Evolutionary conservation across 2,329 filamentous ascomycete genomes (phyloP), one percentile per base, ranked within the genome.

Genomic region (Fusarium pseudonygamai): DNA sequence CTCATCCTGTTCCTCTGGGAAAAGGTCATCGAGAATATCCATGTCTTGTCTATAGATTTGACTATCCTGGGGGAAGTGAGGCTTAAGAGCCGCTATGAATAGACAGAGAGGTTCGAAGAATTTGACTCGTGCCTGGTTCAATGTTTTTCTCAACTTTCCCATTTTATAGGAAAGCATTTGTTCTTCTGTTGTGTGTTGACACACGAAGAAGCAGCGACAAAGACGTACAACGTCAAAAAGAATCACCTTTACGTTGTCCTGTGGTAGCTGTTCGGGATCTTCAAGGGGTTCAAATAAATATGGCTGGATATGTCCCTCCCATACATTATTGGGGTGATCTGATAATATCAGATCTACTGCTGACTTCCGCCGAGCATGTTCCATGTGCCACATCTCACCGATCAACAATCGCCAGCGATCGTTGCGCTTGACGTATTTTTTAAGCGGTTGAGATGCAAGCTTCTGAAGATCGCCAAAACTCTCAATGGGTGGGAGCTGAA

Each of bases 371-470:
- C 79, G 78, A 28, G 50, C 49, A 47, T 81, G 80, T 12, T 68
- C 62, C 22, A 83, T 68, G 26, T 71, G 79, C 77, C 77, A 80
- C 9, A 83, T 57, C 10, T 82, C 59, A 47, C 74, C 74, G 32
- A 82, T 73, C 13, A 78, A 49, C 15, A 83, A 66, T 42, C 75
- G 78, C 76, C 77, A 80, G 9, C 79, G 73, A 49, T 82, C 80
- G 32, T 69, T 71, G 18, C 46, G 40, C 26, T 73, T 79, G 8
- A 69, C 72, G 78, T 80, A 82, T n/a, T 75, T 70, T 15, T 42
- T 71, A 12, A 71, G 52, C 6, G 65, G 11, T 26, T 62, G 28
- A 18, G 62, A 59, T 9, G 74, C 75, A 45, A 82, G 78, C 36
- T 71, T 64, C 42, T 75, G 67, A 18, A 80, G 53, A 37, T 56